Base-by-base conservation (phyloP, 2,329 filamentous ascomycete genomes). In the Xylariales sp. region DNA sequence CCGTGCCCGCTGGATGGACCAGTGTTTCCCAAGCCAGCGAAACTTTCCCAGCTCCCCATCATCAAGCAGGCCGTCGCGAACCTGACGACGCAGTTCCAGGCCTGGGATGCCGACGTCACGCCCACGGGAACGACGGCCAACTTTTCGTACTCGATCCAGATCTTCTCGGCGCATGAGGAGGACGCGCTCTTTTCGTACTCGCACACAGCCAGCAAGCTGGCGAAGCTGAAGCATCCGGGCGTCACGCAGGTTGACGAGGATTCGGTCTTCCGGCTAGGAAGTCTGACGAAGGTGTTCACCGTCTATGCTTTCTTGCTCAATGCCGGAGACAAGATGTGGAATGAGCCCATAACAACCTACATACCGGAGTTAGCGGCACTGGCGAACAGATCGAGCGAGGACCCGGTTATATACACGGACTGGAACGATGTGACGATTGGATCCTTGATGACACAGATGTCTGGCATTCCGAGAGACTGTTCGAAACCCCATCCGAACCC, bases 181-280 rank as follows among this genome's bases (percentile, higher is more conserved):
- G 38, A 46, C n/a, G 52, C 61, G 1, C 38, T 66, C 12, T 64
- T 59, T 37, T 51, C 57, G 5, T 59, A 62, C 18, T 59, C 60
- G 16, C 59, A 64, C 40, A 62, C 60, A 5, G 58, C 60, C n/a
- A 56, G 57, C 8, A 49, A 47, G 6, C 48, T 61, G 11, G 49
- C 40, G 21, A 47, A 38, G 18, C 45, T 50, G 18, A 51, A 49
- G 12, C 51, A 57, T 4, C 51, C 55, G 7, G 63, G 64, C 1
- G 58, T 62, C 6, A 56, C 46, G 7, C 51, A 51, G 2, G 56
- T 72, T 3, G 57, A 65, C 22, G 57, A 57, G 6, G 53, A 71
- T 42, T 68, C 62, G 0, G 58, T 71, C 3, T 70, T 68, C 46
- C 62, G 68, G 8, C 54, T 69, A 12, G 66, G 60, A 1, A 70